These are phyloP conservation scores for Cytospora paraplurivora DNA, from an alignment of 2,329 filamentous ascomycete genomes.

Conservation along the genomic window DNA sequence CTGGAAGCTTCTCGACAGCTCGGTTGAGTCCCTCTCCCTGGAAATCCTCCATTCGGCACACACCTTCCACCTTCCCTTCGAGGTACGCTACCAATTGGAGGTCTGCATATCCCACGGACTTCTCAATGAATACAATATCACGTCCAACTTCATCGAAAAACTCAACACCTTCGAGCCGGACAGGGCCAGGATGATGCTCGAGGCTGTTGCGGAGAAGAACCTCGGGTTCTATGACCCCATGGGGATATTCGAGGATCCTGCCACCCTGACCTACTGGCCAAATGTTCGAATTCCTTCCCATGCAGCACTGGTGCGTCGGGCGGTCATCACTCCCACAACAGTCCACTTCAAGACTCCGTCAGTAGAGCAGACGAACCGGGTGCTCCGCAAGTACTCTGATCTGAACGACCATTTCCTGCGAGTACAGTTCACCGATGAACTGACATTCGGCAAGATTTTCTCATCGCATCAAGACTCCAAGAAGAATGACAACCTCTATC, in stretches of 20 bases:
- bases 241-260: conserved; percentile 64
- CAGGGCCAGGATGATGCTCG: conserved; percentile 68
- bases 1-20: conserved; percentile 24
- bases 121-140: conserved; percentile 76
- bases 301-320: conserved; percentile 75
- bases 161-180: conserved; percentile 50
- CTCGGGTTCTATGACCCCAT: conserved; percentile 68
- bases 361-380: conserved; percentile 84
- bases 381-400: conserved; percentile 73
- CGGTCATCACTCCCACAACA: conserved; percentile 79
- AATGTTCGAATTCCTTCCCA: conserved; percentile 63
- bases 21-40: conserved; percentile 23
- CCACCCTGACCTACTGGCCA: conserved; percentile 50
- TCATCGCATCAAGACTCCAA: conserved; percentile 50
- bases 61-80: conserved; percentile 60
- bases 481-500: conserved; percentile 70
- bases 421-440: conserved; percentile 87
- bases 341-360: conserved; percentile 76
- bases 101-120: conserved; percentile 83
- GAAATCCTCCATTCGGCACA: conserved; percentile 40
- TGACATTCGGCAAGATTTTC: conserved; percentile 61
- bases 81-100: conserved; percentile 86
- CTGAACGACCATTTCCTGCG: conserved; percentile 79
- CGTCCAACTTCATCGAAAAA: conserved; percentile 64
- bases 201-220: conserved; percentile 70